A percentile compares a stretch with the other conserved stretches of the same genome.
Conservation (phyloP, 805 yeast genomes). For the Ogataea populi-albae region DNA sequence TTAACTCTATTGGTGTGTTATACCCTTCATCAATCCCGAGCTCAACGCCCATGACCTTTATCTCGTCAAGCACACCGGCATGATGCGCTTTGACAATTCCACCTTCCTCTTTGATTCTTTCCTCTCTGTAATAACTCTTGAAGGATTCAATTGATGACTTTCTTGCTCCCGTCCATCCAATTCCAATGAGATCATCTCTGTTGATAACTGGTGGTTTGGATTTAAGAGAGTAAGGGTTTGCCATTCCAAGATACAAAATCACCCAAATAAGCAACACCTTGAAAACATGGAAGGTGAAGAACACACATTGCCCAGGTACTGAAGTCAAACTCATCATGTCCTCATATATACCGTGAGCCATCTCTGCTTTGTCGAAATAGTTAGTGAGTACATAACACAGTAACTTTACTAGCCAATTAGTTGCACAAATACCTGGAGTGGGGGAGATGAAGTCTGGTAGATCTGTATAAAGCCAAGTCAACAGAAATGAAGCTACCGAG, state of each 20-base stretch:
- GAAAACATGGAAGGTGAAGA: conserved; percentile 68
- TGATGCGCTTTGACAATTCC: conserved; percentile 75
- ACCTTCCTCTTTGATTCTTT: conserved; percentile 63
- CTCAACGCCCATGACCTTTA: conserved; percentile 56
- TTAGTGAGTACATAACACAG: conserved; percentile 28
- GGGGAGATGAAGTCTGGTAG: conserved; percentile 87
- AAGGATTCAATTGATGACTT: conserved; percentile 69
- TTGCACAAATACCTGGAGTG: conserved; percentile 85
- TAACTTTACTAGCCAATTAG: conserved; percentile 50
- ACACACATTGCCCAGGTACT: conserved; percentile 55
- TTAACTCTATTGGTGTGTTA: conserved; percentile 39
- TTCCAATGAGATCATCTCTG: conserved; percentile 52
- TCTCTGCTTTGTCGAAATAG: conserved; percentile 36
- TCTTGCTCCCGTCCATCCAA: conserved; percentile 97
- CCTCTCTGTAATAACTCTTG: conserved; percentile 64
- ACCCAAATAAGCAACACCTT: conserved; percentile 58
- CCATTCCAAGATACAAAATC: conserved; percentile 62
- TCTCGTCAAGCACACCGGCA: conserved; percentile 60
- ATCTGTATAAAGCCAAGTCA: conserved; percentile 87
- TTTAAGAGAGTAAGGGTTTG: conserved; percentile 68
- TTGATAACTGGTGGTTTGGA: conserved; percentile 36
- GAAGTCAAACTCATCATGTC: conserved; percentile 45
- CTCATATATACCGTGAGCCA: conserved; percentile 46
- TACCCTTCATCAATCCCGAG: conserved; percentile 85
- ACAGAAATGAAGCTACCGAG: conserved; percentile 38